Conservation (phyloP, 2,329 filamentous ascomycete genomes). For the Fusarium chuoi region DNA sequence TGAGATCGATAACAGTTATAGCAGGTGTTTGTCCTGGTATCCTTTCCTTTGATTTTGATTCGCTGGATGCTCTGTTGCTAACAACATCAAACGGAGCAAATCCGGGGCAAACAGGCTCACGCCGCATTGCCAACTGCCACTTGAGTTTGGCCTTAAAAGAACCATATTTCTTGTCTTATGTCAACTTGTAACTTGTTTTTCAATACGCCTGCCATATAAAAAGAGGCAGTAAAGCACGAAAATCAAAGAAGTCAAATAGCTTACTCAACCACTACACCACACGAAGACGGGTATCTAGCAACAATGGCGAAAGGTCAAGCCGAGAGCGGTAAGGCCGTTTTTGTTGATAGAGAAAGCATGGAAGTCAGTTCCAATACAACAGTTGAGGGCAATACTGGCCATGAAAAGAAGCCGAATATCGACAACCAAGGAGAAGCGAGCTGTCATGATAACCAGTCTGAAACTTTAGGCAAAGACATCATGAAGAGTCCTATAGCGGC, state of each 20-base stretch:
- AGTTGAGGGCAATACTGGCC: no score
- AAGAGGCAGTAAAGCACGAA: background rate
- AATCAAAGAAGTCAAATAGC: fast-evolving
- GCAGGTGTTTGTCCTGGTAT: fast-evolving
- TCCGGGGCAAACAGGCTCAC: background rate
- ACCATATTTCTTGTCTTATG: fast-evolving
- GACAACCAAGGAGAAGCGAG: background rate
- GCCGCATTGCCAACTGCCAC: background rate
- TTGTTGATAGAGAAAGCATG: background rate
- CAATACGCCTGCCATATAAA: fast-evolving
- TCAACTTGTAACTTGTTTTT: fast-evolving
- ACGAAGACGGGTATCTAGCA: no score
- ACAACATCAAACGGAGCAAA: background rate
- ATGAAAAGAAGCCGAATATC: background rate
- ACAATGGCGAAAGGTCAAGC: background rate
- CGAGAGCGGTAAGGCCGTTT: background rate
- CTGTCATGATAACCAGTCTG: fast-evolving
- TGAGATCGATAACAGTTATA: background rate
- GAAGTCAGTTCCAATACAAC: fast-evolving
- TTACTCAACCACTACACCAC: background rate
- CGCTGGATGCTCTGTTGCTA: background rate
- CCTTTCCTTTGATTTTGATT: background rate
- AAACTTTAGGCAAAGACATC: no score
- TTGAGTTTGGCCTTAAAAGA: fast-evolving
- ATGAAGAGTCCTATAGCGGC: no score